These are phyloP conservation scores for Gynochthodes officinalis DNA, from an alignment of 257 asterid species.

Conservation along the genomic window DNA sequence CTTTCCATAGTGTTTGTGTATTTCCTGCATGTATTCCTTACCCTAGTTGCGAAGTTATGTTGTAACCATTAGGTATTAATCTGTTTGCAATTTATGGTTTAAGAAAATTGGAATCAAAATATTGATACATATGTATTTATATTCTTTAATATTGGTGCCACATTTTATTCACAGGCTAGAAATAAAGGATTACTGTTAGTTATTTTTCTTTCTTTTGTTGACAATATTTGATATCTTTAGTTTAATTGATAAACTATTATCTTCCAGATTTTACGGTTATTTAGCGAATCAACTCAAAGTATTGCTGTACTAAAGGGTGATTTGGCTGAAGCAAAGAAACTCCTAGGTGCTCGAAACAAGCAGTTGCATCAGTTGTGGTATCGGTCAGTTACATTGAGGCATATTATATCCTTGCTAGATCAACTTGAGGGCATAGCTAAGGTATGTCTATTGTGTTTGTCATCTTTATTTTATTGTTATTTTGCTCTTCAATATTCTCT, in stretches of 20 bases:
- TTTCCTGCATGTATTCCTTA: background rate
- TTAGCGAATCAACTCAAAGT: conserved; percentile 93
- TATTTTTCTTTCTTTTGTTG: background rate
- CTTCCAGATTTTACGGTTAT: conserved; percentile 87
- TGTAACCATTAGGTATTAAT: background rate
- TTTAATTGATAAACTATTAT: background rate
- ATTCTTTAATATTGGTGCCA: background rate
- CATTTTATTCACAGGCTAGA: background rate
- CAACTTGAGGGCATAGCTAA: conserved; percentile 98
- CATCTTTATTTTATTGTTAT: background rate
- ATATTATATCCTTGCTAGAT: conserved; percentile 87
- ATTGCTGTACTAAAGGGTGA: conserved; percentile 77
- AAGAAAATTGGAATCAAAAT: too few relatives aligned
- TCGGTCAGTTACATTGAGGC: conserved; percentile 97
- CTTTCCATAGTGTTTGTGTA: background rate
- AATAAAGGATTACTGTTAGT: background rate
- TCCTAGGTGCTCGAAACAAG: conserved; percentile 88
- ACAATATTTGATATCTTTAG: background rate
- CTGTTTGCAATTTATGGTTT: background rate
- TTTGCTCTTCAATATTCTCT: conserved; percentile 8
- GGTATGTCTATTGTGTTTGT: conserved; percentile 45
- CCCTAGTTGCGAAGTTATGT: background rate
- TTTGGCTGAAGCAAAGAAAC: conserved; percentile 79
- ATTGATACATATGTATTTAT: background rate
- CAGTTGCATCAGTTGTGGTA: conserved; percentile 98